Conservation (phyloP, 2,329 filamentous ascomycete genomes). For the Phaeosphaeriaceae sp. region DNA sequence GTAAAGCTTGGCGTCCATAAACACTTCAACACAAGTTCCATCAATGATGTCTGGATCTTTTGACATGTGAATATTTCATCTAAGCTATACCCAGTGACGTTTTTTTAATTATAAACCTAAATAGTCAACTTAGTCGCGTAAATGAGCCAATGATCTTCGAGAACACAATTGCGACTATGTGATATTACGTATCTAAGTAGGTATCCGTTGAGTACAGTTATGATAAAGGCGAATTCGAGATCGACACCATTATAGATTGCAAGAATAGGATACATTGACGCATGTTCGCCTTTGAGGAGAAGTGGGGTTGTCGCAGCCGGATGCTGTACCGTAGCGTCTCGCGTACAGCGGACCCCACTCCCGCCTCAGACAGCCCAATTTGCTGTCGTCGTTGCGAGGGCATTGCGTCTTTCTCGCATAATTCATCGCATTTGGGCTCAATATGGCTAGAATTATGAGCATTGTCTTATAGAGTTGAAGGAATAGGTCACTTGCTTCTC, state of each 20-base stretch:
- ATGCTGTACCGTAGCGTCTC: conserved; percentile 46
- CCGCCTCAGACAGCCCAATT: conserved; percentile 50
- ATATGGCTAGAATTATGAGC: conserved; percentile 51
- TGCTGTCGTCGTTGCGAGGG: conserved; percentile 48
- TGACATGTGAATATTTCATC: no score
- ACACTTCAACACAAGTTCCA: no score
- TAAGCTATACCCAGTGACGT: no score
- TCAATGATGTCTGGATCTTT: no score
- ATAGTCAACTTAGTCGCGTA: no score
- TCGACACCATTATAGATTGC: conserved; percentile 70
- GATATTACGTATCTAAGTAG: no score
- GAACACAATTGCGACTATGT: no score
- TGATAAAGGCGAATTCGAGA: conserved; percentile 69
- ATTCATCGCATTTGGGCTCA: conserved; percentile 53
- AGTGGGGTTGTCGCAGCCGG: conserved; percentile 61
- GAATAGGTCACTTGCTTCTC: conserved; percentile 48
- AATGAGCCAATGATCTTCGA: no score
- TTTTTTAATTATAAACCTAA: no score
- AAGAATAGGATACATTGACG: conserved; percentile 71
- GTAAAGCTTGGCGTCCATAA: no score
- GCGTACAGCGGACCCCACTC: conserved; percentile 48
- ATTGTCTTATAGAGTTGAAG: conserved; percentile 49
- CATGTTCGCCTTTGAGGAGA: conserved; percentile 51
- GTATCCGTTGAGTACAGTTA: no score
- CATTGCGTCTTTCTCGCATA: conserved; percentile 48